Evolutionary conservation across 2,329 filamentous ascomycete genomes (phyloP).

Genomic region (Hypoxylon sp.): DNA sequence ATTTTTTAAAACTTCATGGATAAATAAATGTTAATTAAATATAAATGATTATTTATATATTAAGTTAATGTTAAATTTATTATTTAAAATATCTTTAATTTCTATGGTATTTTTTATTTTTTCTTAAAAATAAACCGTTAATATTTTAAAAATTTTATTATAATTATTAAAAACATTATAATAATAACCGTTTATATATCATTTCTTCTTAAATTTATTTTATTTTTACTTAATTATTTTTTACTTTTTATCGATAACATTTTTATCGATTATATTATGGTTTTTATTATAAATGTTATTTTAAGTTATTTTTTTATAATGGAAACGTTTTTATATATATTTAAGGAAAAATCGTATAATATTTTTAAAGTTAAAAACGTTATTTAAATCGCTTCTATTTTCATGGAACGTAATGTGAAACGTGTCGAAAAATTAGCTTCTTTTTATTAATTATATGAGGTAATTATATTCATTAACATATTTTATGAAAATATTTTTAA

Average conservation of each 20-base stretch:
- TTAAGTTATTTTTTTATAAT: neutral
- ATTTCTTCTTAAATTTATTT: neutral
- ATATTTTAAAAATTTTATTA: neutral
- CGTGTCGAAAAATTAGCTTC: too few relatives aligned
- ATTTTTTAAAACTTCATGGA: too few relatives aligned
- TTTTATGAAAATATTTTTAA: neutral
- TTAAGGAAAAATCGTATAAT: neutral
- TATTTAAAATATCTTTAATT: too few relatives aligned
- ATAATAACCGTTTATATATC: neutral
- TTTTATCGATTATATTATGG: too few relatives aligned
- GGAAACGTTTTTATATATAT: neutral
- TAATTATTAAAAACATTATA: neutral
- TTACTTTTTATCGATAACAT: too few relatives aligned
- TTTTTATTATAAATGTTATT: too few relatives aligned
- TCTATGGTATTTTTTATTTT: neutral
- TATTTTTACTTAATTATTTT: neutral
- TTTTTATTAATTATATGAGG: neutral
- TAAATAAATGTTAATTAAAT: too few relatives aligned
- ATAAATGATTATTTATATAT: too few relatives aligned
- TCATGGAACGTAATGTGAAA: too few relatives aligned
- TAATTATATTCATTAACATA: neutral
- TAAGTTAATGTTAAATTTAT: too few relatives aligned
- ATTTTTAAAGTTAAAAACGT: neutral
- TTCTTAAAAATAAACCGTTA: neutral
- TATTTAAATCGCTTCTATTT: neutral